Conservation (phyloP, 345 rosid genomes). For the Punica granatum region DNA sequence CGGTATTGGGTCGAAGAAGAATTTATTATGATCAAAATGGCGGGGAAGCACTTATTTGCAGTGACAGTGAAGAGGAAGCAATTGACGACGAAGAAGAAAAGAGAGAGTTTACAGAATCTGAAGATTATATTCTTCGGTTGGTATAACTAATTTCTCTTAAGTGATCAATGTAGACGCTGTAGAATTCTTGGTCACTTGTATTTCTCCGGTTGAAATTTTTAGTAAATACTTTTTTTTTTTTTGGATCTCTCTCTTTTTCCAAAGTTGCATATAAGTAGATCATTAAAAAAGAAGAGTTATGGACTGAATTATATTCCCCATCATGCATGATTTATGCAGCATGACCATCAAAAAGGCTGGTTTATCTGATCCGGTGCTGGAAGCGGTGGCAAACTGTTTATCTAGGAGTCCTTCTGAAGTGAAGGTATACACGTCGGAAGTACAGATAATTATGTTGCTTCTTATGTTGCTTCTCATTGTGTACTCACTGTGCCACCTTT, state of each 20-base stretch:
- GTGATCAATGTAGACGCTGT: not conserved
- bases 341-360: constrained; percentile 74
- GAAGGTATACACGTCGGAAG: constrained; percentile 48
- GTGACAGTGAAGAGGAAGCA: constrained; percentile 96
- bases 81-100: constrained; percentile 84
- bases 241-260: not conserved
- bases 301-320: not conserved
- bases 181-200: not conserved
- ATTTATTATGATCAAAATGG: constrained; percentile 96
- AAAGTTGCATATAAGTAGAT: not conserved
- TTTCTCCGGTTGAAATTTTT: not conserved
- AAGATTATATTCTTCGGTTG: constrained; percentile 86
- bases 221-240: not conserved
- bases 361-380: constrained; percentile 58
- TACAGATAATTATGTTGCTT: constrained; percentile 1
- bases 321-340: constrained; percentile 33
- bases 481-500: not conserved
- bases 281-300: not conserved
- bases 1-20: constrained; percentile 95
- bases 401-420: constrained; percentile 66
- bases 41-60: constrained; percentile 97
- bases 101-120: constrained; percentile 60
- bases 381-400: constrained; percentile 57
- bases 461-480: constrained; percentile 3
- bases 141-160: constrained; percentile 28